These are phyloP conservation scores for Daldinia eschscholtzii DNA, from an alignment of 2,329 filamentous ascomycete species.

Conservation along the genomic window DNA sequence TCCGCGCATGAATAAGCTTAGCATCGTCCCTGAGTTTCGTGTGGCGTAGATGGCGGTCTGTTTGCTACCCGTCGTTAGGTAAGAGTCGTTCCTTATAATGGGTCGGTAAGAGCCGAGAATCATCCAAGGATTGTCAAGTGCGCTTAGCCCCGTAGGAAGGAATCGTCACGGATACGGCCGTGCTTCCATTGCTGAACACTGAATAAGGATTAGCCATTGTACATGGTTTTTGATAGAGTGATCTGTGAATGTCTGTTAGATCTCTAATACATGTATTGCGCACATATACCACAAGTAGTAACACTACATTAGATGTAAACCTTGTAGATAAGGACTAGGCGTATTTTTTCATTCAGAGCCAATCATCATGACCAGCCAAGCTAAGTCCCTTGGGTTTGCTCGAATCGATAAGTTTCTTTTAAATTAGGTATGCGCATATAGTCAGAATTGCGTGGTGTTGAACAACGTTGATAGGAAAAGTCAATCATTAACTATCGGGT, in stretches of 20 bases:
- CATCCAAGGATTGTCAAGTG: constrained; percentile 7
- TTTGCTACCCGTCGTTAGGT: not conserved
- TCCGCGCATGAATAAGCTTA: constrained; percentile 7
- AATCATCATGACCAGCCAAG: not conserved
- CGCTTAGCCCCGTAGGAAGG: not conserved
- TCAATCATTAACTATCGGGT: constrained; percentile 12
- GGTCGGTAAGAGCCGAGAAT: constrained; percentile 1
- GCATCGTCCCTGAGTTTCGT: constrained; percentile 17
- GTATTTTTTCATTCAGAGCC: not conserved
- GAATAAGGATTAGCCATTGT: constrained; percentile 4
- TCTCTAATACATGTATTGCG: constrained; percentile 8
- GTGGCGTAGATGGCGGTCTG: constrained; percentile 23
- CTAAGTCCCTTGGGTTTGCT: not conserved
- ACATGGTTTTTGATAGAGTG: constrained; percentile 11
- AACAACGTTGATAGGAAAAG: constrained; percentile 3
- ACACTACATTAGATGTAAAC: not conserved
- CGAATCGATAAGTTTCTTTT: constrained; percentile 9
- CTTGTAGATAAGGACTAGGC: not conserved
- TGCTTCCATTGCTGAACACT: constrained; percentile 10
- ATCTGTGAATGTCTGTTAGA: constrained; percentile 11
- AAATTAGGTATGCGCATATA: constrained; percentile 1
- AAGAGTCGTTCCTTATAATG: constrained; percentile 10
- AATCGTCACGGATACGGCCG: constrained; percentile 1
- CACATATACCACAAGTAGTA: not conserved
- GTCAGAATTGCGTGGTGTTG: constrained; percentile 9